These are phyloP conservation scores for Mitragyna speciosa DNA, from an alignment of 257 asterid genomes.

Conservation along the genomic window DNA sequence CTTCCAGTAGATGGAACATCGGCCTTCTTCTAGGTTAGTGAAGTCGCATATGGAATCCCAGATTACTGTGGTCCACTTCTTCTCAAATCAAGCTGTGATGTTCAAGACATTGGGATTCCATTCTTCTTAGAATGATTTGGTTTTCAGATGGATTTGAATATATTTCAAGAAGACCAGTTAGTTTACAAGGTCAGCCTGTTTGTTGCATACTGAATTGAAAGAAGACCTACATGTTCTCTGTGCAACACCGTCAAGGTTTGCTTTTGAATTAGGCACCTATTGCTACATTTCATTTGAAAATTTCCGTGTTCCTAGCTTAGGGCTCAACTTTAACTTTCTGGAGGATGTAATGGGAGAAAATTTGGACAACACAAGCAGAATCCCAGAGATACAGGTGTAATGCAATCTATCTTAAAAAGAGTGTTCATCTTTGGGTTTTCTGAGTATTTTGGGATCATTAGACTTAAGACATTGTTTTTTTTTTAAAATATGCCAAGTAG, in stretches of 20 bases:
- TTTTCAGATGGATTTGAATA: conserved; percentile 5
- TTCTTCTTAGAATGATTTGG: conserved; percentile 6
- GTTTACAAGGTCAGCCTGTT: not conserved
- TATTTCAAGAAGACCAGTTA: conserved; percentile 4
- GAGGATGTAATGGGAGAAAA: not conserved
- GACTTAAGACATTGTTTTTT: not conserved
- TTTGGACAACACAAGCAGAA: conserved; percentile 3
- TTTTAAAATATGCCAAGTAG: not conserved
- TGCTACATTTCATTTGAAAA: not conserved
- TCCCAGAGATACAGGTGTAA: conserved; percentile 2
- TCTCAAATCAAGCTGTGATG: not conserved
- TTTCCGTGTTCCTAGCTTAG: not conserved
- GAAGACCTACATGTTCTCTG: not conserved
- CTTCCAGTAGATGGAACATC: conserved; percentile 15
- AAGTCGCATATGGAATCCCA: conserved; percentile 23
- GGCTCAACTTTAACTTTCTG: conserved; percentile 6
- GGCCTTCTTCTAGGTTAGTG: conserved; percentile 41
- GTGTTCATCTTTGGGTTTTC: not conserved
- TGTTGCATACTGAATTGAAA: not conserved
- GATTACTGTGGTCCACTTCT: conserved; percentile 5
- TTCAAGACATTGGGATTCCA: not conserved
- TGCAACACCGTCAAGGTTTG: conserved; percentile 10
- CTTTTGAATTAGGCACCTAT: conserved; percentile 3
- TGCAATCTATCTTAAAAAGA: not conserved
- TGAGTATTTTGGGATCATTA: not conserved